Conservation (phyloP, 805 yeast species). For the Candida silvatica region DNA sequence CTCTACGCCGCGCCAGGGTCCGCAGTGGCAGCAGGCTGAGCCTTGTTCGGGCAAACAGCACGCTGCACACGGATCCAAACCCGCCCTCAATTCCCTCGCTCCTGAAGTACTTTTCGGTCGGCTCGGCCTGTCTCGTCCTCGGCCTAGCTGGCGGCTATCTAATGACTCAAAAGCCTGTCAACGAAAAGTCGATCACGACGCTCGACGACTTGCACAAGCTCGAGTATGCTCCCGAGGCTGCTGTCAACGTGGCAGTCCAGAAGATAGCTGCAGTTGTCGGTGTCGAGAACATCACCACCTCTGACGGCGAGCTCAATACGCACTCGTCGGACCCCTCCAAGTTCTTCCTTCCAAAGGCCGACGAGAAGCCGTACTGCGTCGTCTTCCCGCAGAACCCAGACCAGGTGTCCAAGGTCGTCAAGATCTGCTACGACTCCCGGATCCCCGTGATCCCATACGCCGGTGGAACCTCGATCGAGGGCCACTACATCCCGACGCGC, state of each 20-base stretch:
- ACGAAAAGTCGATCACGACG: not conserved
- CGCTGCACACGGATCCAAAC: not conserved
- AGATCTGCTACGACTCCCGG: slow-evolving; percentile 49
- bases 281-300: slow-evolving; percentile 34
- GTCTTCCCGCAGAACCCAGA: slow-evolving; percentile 58
- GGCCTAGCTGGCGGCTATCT: slow-evolving; percentile 3
- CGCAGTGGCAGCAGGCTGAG: too few relatives aligned
- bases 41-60: too few relatives aligned
- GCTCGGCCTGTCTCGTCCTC: slow-evolving; percentile 1
- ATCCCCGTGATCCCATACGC: slow-evolving; percentile 69
- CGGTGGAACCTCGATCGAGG: slow-evolving; percentile 76
- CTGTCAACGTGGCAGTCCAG: slow-evolving; percentile 1
- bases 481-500: slow-evolving; percentile 66
- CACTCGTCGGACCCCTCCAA: slow-evolving; percentile 26
- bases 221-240: slow-evolving; percentile 1
- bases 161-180: slow-evolving; percentile 1
- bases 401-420: slow-evolving; percentile 56
- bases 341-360: slow-evolving; percentile 20
- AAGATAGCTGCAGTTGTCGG: slow-evolving; percentile 50
- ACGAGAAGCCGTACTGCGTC: slow-evolving; percentile 32
- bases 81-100: not conserved
- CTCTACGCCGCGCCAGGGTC: too few relatives aligned
- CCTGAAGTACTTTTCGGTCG: slow-evolving; percentile 2
- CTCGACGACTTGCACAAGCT: not conserved
- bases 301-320: slow-evolving; percentile 22